A percentile compares a stretch with the other conserved stretches of the same genome.
Conservation (phyloP, 768 basidiomycete genomes). For the Phanerodontia chrysosporium region DNA sequence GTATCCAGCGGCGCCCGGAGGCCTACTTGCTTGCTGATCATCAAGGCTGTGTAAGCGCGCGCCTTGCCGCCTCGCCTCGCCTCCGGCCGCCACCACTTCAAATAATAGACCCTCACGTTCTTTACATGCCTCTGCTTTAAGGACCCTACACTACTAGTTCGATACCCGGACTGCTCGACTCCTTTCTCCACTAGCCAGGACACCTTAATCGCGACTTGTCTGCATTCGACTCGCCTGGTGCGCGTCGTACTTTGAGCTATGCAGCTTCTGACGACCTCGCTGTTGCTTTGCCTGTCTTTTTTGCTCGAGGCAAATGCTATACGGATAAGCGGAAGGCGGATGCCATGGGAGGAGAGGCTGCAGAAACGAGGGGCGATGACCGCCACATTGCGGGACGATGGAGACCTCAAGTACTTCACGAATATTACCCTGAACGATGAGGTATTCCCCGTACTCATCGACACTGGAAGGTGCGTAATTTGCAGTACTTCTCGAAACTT, state of each 20-base stretch:
- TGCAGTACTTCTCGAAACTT: background rate
- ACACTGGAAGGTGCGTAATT: conserved; percentile 29
- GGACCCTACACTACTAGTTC: conserved; percentile 8
- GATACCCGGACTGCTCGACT: background rate
- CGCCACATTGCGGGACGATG: conserved; percentile 14
- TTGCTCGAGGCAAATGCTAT: conserved; percentile 21
- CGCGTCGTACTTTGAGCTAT: conserved; percentile 2
- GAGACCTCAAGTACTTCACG: conserved; percentile 25
- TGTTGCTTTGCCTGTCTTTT: conserved; percentile 22
- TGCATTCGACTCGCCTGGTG: conserved; percentile 5
- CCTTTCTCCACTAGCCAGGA: background rate
- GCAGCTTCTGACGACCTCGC: conserved; percentile 19
- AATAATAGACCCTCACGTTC: background rate
- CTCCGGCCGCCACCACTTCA: background rate
- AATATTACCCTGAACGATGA: conserved; percentile 26
- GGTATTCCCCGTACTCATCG: conserved; percentile 23
- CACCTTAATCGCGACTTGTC: background rate
- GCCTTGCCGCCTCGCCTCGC: conserved; percentile 5
- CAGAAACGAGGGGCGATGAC: conserved; percentile 9
- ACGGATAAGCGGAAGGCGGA: conserved; percentile 15
- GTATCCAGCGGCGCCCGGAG: background rate
- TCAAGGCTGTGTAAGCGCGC: background rate
- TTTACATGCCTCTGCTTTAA: conserved; percentile 4
- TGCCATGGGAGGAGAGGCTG: conserved; percentile 4
- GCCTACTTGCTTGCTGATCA: background rate